Base-by-base conservation (phyloP, 768 basidiomycete species). In the Lactarius quietus region DNA sequence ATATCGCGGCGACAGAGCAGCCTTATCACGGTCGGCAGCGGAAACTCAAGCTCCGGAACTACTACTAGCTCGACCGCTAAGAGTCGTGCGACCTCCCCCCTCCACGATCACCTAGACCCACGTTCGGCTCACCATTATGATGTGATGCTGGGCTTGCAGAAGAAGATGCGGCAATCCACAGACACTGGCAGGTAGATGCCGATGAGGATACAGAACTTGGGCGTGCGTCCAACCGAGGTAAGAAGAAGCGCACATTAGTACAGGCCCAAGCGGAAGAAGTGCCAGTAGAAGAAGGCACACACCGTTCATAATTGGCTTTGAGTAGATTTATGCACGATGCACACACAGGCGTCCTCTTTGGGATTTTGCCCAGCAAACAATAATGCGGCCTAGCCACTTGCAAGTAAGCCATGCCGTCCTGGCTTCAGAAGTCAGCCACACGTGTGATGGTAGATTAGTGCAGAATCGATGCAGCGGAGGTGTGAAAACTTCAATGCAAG, bases 91-190 rank as follows among this genome's bases (percentile, higher is more conserved):
- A 79, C 79, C 15, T 69, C 80, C 31, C 72, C 81, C 29, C 78
- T 20, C 85, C 81, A 10, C 81, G 87, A 62, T 82, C 86, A 29
- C 79, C 84, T 1, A 90, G 87, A 68, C 88, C 88, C 3, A 86
- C 86, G 2, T 85, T 87, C 68, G 88, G 86, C 7, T 87, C 85
- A 2, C 86, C 86, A 35, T 70, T 79, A 23, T 80, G 84, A 53
- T 75, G 82, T 68, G 80, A 81, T 63, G 84, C 85, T 15, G 85
- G 80, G 0, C 71, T 83, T 10, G 85, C 82, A 6, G 33, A 33
- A 33, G 33, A 33, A 33, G 33, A 86, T 17, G 79, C 73, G 17
- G 73, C 74, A 7, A 68, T 72, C 52, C 76, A 73, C 14, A 76
- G 76, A 20, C 66, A 43, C 15, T 70, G 72, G 14, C 48, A 76